Base-by-base conservation (phyloP, 2,329 filamentous ascomycete genomes). In the Phialemonium atrogriseum region DNA sequence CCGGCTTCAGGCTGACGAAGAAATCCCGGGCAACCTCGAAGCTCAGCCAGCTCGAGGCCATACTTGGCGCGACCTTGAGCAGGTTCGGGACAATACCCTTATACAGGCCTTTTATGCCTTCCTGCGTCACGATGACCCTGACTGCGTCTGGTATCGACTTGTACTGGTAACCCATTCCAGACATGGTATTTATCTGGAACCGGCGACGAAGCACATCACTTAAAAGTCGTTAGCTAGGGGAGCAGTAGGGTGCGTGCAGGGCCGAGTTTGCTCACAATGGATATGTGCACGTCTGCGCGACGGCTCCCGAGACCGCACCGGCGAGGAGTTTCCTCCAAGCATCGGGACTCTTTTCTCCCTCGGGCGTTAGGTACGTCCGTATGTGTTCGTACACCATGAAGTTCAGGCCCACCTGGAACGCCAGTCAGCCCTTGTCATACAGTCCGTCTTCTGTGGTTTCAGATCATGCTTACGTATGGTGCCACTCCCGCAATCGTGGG, bases 141-240 rank as follows among this genome's bases (percentile, higher is more conserved):
- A 98, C 65, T 4, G 91, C 91, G 52, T 94, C 86, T 40, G 76
- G 69, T 25, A 98, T 80, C 6, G 80, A 82, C 49, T 84, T 87
- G 64, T 98, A 98, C 54, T 89, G 77, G 60, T 95, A 96, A 30
- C 91, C 91, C 79, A 98, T 89, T 31, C 91, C 91, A 28, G 84
- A 86, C 91, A 98, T 98, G 33, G 91, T 95, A 60, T 98, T 98
- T 63, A 98, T 91, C 54, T 98, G 91, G 56, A 98, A 98, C 30
- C 91, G 77, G 38, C 91, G 79, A 19, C 91, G 84, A 33, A 98
- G 69, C 3, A 98, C 89, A 53, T 94, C 88, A 54, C 85, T 91
- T n/a, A 39, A 11, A 7, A 10, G 28, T 5, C 12, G 8, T 10
- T 31, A 18, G 52, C 38, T 54, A 51, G 48, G n/a, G n/a, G n/a